Base-by-base conservation (phyloP, 768 basidiomycete species). In the Royoungia palumana region DNA sequence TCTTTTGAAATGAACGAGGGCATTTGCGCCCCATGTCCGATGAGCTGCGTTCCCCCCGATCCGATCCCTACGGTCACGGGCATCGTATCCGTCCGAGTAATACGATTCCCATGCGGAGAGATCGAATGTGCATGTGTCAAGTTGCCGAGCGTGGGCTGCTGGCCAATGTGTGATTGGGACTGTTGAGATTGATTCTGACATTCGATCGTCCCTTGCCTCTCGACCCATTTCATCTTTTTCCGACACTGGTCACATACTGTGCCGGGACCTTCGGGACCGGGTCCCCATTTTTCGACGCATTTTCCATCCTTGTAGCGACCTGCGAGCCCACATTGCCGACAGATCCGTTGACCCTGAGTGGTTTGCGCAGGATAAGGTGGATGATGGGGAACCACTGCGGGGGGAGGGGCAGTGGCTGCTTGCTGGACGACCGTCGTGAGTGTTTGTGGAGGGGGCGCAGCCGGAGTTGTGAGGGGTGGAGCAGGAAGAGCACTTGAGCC, bases 221-320 rank as follows among this genome's bases (percentile, higher is more conserved):
- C 88, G 43, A 87, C 84, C 2, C 88, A 80, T 68, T 89, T 89
- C 86, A 89, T 88, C 66, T 89, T 89, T 66, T 90, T 90, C 43
- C 88, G 79, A 66, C 88, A 89, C 78, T 87, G 72, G 72, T 90
- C 88, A 60, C 87, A 90, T 0, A 90, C 87, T 0, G 88, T 90
- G 19, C 87, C 88, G 43, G 88, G 88, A 0, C 88, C 88, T 67
- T 83, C 78, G 40, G 88, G 88, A 5, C 88, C 88, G 20, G 88
- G 88, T 1, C 88, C 88, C 88, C 88, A 90, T 66, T 90, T 90
- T 60, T 90, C 88, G 44, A 90, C 87, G 62, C 88, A 90, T 56
- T 88, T 88, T 9, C 83, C 85, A 19, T 90, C 88, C 70, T 89
- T 89, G 70, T 89, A 90, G 1, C 87, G 72, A 0, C 88, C 88